phyloP scores from a whole-genome alignment of 192 early-diverging fungal species.

The Coemansia sp. region DNA sequence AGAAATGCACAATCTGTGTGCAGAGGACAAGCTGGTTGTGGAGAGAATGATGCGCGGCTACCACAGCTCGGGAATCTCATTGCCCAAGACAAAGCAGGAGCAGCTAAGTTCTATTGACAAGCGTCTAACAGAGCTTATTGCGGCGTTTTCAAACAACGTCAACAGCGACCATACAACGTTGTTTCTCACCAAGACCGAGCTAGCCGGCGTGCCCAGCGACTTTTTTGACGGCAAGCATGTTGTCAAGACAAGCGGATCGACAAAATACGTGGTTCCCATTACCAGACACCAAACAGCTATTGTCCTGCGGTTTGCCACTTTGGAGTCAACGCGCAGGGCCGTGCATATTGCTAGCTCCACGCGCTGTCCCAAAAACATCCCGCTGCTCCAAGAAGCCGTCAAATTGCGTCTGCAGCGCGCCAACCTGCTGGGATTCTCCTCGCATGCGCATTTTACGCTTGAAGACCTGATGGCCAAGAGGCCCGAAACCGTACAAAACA shows the following conservation, averaged over 20 bases:
- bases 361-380: slow-evolving; percentile 53
- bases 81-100: slow-evolving; percentile 54
- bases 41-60: slow-evolving; percentile 56
- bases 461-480: slow-evolving; percentile 70
- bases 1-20: slow-evolving; percentile 27
- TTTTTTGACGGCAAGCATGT: slow-evolving; percentile 48
- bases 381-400: slow-evolving; percentile 52
- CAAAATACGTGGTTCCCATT: background rate
- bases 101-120: slow-evolving; percentile 55
- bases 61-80: slow-evolving; percentile 58
- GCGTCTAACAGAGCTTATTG: slow-evolving; percentile 48
- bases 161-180: slow-evolving; percentile 53
- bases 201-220: slow-evolving; percentile 61
- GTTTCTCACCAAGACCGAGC: slow-evolving; percentile 46
- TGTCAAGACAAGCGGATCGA: background rate
- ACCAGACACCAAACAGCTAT: slow-evolving; percentile 3
- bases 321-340: slow-evolving; percentile 42
- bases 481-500: slow-evolving; percentile 54
- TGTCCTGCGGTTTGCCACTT: slow-evolving; percentile 38
- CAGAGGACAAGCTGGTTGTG: slow-evolving; percentile 60
- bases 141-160: slow-evolving; percentile 60
- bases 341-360: slow-evolving; percentile 11
- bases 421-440: slow-evolving; percentile 59
- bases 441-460: slow-evolving; percentile 60
- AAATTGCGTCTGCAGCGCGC: slow-evolving; percentile 41